Evolutionary conservation across 73 alveolate species (phyloP).

Genomic region (Paramecium octaurelia): DNA sequence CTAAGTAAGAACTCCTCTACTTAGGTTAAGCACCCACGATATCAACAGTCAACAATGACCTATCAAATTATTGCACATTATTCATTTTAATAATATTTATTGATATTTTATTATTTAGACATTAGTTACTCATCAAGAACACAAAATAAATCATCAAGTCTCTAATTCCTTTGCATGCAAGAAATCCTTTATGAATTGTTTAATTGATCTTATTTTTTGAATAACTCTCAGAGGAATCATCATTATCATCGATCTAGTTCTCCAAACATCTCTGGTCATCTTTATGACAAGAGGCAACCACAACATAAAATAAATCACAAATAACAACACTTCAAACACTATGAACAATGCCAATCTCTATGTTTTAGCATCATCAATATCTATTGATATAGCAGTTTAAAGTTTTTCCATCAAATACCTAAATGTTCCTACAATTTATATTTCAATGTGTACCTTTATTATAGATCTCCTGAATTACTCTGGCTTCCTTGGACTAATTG

Average conservation of each 20-base stretch:
- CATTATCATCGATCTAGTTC: slow-evolving; percentile 55
- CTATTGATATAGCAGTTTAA: neutral
- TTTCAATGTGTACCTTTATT: neutral
- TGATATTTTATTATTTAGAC: neutral
- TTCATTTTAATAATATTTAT: neutral
- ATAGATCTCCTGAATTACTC: neutral
- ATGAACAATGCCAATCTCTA: slow-evolving; percentile 49
- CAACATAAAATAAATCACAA: slow-evolving; percentile 38
- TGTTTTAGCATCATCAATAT: slow-evolving; percentile 22
- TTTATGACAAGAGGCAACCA: slow-evolving; percentile 53
- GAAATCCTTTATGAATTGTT: slow-evolving; percentile 32
- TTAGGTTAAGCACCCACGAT: neutral
- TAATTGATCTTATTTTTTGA: slow-evolving; percentile 7
- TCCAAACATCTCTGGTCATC: slow-evolving; percentile 56
- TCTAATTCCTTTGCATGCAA: neutral
- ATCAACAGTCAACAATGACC: neutral
- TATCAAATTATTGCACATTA: neutral
- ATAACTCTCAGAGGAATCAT: slow-evolving; percentile 53
- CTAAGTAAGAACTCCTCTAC: neutral
- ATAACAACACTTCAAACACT: slow-evolving; percentile 47
- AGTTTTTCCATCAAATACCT: neutral
- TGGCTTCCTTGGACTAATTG: neutral
- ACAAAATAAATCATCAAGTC: neutral
- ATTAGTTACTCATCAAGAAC: neutral
- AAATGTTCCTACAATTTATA: neutral